Evolutionary conservation across 2,329 filamentous ascomycete genomes (phyloP).

Genomic region (Colletotrichum caudatum): DNA sequence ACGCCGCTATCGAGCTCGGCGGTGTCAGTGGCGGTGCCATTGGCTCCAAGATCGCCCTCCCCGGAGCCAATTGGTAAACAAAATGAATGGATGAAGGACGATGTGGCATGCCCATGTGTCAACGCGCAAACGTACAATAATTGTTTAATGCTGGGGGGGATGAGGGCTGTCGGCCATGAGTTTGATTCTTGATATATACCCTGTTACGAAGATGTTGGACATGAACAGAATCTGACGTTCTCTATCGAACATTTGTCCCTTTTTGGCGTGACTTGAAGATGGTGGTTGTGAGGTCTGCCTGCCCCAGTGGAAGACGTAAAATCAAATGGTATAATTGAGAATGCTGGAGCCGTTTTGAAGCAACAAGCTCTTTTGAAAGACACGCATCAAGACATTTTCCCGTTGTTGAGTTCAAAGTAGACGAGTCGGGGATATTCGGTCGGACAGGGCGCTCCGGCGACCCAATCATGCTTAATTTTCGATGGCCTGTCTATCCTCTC

Average conservation of each 20-base stretch:
- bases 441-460: background rate
- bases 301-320: background rate
- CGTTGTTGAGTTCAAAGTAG: background rate
- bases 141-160: background rate
- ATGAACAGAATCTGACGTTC: background rate
- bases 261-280: background rate
- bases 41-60: conserved; percentile 39
- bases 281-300: too few species aligned
- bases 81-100: background rate
- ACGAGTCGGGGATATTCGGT: background rate
- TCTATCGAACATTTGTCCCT: background rate
- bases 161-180: background rate
- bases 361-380: too few species aligned
- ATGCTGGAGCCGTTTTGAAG: too few species aligned
- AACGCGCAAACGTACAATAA: conserved; percentile 4
- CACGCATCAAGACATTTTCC: background rate
- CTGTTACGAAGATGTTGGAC: background rate
- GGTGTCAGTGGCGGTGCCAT: conserved; percentile 41
- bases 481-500: background rate
- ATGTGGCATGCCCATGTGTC: background rate
- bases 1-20: conserved; percentile 60
- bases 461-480: background rate
- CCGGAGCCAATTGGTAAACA: conserved; percentile 24
- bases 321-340: too few species aligned
- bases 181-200: conserved; percentile 4